Conservation (phyloP, 2,329 filamentous ascomycete genomes). For the Fonsecaea pugnacius region DNA sequence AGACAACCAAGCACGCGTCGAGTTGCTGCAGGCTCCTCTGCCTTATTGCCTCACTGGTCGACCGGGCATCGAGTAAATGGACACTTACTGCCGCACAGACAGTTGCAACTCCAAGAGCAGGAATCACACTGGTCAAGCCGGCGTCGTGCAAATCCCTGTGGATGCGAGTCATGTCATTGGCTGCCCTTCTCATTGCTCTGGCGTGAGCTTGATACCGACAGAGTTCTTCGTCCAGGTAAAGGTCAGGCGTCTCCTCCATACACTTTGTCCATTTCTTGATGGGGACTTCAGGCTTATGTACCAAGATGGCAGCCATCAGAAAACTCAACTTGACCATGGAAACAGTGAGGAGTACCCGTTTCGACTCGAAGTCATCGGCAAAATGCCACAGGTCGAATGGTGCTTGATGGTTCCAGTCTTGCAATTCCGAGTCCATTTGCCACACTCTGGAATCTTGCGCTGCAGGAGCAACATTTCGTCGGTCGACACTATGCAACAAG, state of each 20-base stretch:
- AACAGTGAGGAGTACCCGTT: background rate
- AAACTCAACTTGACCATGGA: slow-evolving; percentile 8
- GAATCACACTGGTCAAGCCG: slow-evolving; percentile 10
- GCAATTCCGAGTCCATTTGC: slow-evolving; percentile 15
- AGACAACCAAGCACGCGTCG: slow-evolving; percentile 7
- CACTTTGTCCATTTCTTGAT: slow-evolving; percentile 10
- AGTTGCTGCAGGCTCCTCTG: slow-evolving; percentile 5
- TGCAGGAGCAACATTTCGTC: background rate
- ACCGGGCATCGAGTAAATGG: slow-evolving; percentile 15
- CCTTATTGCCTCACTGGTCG: slow-evolving; percentile 2
- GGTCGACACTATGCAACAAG: slow-evolving; percentile 2
- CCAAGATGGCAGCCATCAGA: slow-evolving; percentile 14
- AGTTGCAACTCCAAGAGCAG: slow-evolving; percentile 6
- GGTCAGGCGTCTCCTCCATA: background rate
- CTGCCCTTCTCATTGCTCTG: slow-evolving; percentile 9
- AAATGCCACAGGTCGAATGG: slow-evolving; percentile 11
- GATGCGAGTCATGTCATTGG: slow-evolving; percentile 16
- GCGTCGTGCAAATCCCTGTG: slow-evolving; percentile 2
- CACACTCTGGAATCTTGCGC: slow-evolving; percentile 6
- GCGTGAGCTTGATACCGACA: slow-evolving; percentile 13
- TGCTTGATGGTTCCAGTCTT: slow-evolving; percentile 13
- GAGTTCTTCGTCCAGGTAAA: slow-evolving; percentile 2
- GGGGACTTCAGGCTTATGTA: slow-evolving; percentile 16
- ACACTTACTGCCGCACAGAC: slow-evolving; percentile 18
- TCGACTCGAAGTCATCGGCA: slow-evolving; percentile 9